phyloP scores from a whole-genome alignment of 345 rosid species.

The Anacardium occidentale region DNA sequence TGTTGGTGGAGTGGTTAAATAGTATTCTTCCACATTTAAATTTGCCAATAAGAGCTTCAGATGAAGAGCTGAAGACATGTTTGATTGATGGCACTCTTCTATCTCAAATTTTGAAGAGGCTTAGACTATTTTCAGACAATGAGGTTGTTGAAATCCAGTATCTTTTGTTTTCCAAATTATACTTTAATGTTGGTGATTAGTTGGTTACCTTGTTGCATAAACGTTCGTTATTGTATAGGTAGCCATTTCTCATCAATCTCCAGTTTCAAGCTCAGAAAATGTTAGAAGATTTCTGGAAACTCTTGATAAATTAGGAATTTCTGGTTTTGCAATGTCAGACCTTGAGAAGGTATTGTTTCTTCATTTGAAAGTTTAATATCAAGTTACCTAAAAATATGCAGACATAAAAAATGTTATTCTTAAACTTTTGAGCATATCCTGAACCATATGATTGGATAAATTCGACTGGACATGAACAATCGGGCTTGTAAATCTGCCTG shows the following conservation, averaged over 20 bases:
- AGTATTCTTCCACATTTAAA: constrained; percentile 36
- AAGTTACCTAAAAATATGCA: background rate
- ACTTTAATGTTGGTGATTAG: constrained; percentile 1
- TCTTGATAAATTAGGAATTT: constrained; percentile 67
- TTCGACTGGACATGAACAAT: background rate
- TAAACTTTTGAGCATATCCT: background rate
- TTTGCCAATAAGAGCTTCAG: constrained; percentile 42
- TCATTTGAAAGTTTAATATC: constrained; percentile 2
- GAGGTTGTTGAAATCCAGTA: constrained; percentile 37
- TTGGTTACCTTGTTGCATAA: constrained; percentile 13
- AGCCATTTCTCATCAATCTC: constrained; percentile 34
- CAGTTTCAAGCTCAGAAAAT: constrained; percentile 40
- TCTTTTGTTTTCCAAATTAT: background rate
- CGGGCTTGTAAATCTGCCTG: background rate
- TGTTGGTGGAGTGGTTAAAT: constrained; percentile 52
- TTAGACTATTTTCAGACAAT: constrained; percentile 41
- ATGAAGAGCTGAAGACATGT: constrained; percentile 47
- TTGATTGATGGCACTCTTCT: constrained; percentile 47
- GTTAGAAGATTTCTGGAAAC: constrained; percentile 54
- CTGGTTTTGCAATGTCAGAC: constrained; percentile 61
- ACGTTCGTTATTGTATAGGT: constrained; percentile 39
- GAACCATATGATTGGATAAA: constrained; percentile 2
- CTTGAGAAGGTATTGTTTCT: constrained; percentile 66
- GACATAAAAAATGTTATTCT: constrained; percentile 1
- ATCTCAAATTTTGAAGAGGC: constrained; percentile 40